Conservation (phyloP, 352 stramenopile species). For the Blastocystis sp. region DNA sequence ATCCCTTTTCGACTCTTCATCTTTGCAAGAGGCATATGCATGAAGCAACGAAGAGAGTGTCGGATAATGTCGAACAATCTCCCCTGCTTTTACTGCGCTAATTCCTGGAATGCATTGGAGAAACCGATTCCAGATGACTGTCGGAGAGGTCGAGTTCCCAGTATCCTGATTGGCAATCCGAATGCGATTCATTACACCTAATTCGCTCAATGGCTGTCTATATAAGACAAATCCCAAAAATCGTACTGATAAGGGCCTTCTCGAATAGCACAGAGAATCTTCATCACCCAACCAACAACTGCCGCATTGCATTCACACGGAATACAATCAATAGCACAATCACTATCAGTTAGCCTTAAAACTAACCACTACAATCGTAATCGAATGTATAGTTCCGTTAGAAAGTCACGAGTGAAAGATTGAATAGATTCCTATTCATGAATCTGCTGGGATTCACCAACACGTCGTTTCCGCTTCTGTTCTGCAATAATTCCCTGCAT, state of each 20-base stretch:
- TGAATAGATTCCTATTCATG: slow-evolving; percentile 25
- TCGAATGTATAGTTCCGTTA: slow-evolving; percentile 48
- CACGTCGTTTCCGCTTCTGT: neutral
- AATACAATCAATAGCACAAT: slow-evolving; percentile 37
- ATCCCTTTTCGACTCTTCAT: neutral
- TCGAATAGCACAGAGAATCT: slow-evolving; percentile 4
- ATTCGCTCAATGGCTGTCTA: slow-evolving; percentile 1
- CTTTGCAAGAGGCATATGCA: neutral
- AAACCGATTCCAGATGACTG: neutral
- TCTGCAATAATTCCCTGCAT: slow-evolving; percentile 58
- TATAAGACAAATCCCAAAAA: neutral
- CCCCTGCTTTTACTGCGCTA: slow-evolving; percentile 3
- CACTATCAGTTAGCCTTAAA: neutral
- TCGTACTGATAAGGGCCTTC: neutral
- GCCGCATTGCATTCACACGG: neutral
- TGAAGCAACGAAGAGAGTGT: neutral
- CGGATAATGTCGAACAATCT: neutral
- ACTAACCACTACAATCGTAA: neutral
- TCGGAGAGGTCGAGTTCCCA: neutral
- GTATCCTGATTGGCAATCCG: neutral
- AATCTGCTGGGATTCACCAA: neutral
- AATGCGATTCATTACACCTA: slow-evolving; percentile 17
- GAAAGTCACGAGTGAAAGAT: slow-evolving; percentile 6
- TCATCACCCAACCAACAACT: neutral
- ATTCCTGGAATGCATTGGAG: slow-evolving; percentile 51